Evolutionary conservation across 108 stramenopile species (phyloP).

Genomic region (Heterococcus sp.): DNA sequence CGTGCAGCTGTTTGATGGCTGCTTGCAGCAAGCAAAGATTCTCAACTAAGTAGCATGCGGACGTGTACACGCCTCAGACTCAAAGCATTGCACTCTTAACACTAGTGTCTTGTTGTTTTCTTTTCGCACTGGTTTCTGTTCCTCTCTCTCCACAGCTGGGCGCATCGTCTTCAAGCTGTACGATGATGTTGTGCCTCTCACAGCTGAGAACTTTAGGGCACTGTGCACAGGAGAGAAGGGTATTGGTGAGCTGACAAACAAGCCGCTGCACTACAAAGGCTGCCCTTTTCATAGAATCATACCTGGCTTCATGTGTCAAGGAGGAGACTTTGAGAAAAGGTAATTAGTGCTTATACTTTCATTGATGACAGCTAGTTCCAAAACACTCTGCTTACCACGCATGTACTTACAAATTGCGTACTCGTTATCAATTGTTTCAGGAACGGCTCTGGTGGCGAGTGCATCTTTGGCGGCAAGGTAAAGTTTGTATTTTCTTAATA

Average conservation of each 20-base stretch:
- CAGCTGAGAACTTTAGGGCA: slow-evolving; percentile 16
- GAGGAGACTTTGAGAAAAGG: slow-evolving; percentile 85
- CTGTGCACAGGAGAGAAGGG: slow-evolving; percentile 79
- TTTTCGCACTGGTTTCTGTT: neutral
- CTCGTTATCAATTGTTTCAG: too few species aligned
- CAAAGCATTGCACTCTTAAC: neutral
- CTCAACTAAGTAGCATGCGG: neutral
- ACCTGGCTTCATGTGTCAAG: slow-evolving; percentile 71
- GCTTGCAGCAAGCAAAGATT: neutral
- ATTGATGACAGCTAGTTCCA: too few species aligned
- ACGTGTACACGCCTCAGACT: neutral
- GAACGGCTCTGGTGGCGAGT: slow-evolving; percentile 70
- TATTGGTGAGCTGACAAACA: neutral
- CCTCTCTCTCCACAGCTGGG: slow-evolving; percentile 6
- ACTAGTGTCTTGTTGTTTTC: neutral
- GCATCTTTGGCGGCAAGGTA: slow-evolving; percentile 35
- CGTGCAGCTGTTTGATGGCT: too few species aligned
- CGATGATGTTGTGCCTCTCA: slow-evolving; percentile 2
- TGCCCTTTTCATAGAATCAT: slow-evolving; percentile 89
- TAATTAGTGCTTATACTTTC: too few species aligned
- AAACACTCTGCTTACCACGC: too few species aligned
- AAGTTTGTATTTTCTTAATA: too few species aligned
- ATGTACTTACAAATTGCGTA: too few species aligned
- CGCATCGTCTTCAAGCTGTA: slow-evolving; percentile 5
- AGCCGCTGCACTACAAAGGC: slow-evolving; percentile 71